phyloP scores from a whole-genome alignment of 2,329 filamentous ascomycete genomes.

The Claviceps cyperi region DNA sequence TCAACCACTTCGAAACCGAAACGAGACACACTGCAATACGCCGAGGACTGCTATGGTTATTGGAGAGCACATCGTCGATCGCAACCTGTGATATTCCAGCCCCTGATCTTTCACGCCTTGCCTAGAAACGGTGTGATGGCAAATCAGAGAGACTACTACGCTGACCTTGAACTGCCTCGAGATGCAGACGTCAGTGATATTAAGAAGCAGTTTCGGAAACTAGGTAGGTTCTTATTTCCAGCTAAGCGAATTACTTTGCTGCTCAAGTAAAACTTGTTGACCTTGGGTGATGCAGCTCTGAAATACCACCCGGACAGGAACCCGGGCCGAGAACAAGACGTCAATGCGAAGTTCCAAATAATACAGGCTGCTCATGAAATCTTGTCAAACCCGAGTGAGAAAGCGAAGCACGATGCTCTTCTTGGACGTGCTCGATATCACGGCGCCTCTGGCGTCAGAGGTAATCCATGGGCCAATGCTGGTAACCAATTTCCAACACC shows the following conservation, averaged over 20 bases:
- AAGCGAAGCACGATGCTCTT: conserved; percentile 38
- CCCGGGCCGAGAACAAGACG: conserved; percentile 65
- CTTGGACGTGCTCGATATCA: conserved; percentile 27
- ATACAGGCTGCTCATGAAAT: conserved; percentile 81
- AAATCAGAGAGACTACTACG: conserved; percentile 62
- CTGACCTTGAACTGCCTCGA: conserved; percentile 58
- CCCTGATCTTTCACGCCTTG: neutral
- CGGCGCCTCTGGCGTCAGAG: conserved; percentile 38
- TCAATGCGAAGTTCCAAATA: conserved; percentile 68
- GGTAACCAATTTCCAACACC: conserved; percentile 36
- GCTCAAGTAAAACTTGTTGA: conserved; percentile 10
- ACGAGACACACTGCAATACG: too few species aligned
- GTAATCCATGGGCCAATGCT: conserved; percentile 42
- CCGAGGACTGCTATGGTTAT: too few species aligned
- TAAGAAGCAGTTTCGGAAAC: conserved; percentile 74
- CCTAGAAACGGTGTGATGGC: conserved; percentile 16
- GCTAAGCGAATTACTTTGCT: neutral
- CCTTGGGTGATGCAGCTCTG: conserved; percentile 38
- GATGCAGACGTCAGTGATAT: conserved; percentile 60
- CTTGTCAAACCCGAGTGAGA: conserved; percentile 34
- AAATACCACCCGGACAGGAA: conserved; percentile 86
- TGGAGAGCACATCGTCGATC: too few species aligned
- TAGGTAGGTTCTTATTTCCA: conserved; percentile 37
- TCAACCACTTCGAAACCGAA: too few species aligned
- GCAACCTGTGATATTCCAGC: too few species aligned